Evolutionary conservation across 345 rosid species (phyloP).

Genomic region (Limnanthes douglasii): DNA sequence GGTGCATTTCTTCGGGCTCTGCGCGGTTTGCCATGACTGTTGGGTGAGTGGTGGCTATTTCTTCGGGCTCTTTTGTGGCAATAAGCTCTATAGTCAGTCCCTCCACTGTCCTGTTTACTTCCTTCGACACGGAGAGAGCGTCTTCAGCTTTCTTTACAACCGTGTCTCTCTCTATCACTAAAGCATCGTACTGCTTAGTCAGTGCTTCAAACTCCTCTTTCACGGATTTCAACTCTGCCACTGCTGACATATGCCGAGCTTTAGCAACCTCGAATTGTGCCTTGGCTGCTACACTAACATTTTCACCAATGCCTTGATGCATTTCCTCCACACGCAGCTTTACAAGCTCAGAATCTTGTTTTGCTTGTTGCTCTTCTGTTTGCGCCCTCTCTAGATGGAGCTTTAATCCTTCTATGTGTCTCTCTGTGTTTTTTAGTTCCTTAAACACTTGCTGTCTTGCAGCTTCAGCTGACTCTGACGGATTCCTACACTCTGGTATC

Average conservation of each 20-base stretch:
- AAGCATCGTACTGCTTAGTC: constrained; percentile 34
- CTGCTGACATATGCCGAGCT: constrained; percentile 57
- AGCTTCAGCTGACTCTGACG: constrained; percentile 47
- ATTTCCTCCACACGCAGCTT: constrained; percentile 81
- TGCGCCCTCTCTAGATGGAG: constrained; percentile 76
- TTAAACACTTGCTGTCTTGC: constrained; percentile 39
- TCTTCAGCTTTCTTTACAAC: constrained; percentile 61
- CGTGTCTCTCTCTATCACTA: constrained; percentile 38
- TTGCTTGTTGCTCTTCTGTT: constrained; percentile 86
- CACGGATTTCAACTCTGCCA: constrained; percentile 48
- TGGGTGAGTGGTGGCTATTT: no score
- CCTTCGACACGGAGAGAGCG: constrained; percentile 47
- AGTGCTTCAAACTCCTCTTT: constrained; percentile 52
- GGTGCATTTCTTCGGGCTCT: no score
- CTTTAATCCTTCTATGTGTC: constrained; percentile 66
- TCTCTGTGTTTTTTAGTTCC: constrained; percentile 66
- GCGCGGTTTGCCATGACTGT: no score
- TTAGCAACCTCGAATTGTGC: constrained; percentile 87
- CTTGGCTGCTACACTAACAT: constrained; percentile 85
- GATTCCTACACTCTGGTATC: constrained; percentile 45
- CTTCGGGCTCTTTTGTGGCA: constrained; percentile 67
- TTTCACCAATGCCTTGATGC: constrained; percentile 85
- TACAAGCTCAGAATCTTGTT: constrained; percentile 83
- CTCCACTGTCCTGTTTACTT: constrained; percentile 74
- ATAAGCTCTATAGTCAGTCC: constrained; percentile 79